Evolutionary conservation across 2,329 filamentous ascomycete genomes (phyloP).

Genomic region (Cercospora zeina): DNA sequence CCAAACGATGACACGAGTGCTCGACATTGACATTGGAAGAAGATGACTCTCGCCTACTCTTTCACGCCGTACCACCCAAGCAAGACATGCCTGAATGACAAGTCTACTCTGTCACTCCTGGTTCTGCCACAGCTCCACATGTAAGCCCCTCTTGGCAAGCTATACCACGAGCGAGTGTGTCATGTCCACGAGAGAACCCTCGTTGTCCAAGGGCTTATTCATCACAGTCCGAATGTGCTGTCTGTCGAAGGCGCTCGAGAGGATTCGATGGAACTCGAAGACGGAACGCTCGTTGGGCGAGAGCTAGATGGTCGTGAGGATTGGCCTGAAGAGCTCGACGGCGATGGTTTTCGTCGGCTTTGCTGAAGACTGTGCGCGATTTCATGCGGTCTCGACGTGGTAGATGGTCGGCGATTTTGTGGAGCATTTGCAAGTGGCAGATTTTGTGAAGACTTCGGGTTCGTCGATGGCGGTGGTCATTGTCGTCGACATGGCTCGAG

Average conservation of each 20-base stretch:
- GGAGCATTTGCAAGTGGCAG: neutral
- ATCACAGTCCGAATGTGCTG: too few species aligned
- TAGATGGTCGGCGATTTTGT: neutral
- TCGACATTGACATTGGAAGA: constrained; percentile 51
- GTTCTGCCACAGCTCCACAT: too few species aligned
- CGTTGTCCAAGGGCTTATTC: too few species aligned
- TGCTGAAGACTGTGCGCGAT: neutral
- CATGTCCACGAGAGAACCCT: too few species aligned
- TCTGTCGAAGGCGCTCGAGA: neutral
- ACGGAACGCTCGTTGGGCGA: neutral
- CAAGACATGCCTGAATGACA: neutral
- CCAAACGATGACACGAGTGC: constrained; percentile 42
- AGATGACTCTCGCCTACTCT: constrained; percentile 21
- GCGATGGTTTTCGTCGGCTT: neutral
- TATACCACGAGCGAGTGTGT: too few species aligned
- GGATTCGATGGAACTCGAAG: neutral
- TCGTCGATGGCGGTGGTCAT: too few species aligned
- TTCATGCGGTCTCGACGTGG: neutral
- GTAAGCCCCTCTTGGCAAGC: too few species aligned
- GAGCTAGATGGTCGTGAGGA: neutral
- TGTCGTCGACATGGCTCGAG: neutral
- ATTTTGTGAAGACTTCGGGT: neutral
- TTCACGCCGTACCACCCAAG: neutral
- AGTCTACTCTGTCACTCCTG: neutral
- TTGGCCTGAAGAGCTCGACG: neutral